Evolutionary conservation across 2,329 filamentous ascomycete genomes (phyloP).

Genomic region (Cladophialophora yegresii): DNA sequence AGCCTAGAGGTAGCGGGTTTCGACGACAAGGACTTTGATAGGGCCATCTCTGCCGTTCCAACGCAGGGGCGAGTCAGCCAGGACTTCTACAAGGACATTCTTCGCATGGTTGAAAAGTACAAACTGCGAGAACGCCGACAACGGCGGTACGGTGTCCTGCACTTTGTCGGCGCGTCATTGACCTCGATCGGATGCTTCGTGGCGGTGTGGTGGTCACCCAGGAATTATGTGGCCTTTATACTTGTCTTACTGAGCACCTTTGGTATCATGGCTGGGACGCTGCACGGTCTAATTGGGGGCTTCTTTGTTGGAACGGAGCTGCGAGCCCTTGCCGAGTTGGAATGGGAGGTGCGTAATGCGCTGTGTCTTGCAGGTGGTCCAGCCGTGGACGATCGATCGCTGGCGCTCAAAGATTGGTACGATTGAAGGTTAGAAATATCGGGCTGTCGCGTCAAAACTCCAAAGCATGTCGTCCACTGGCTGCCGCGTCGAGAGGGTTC

Average conservation of each 20-base stretch:
- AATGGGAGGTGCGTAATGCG: conserved; percentile 76
- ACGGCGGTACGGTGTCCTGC: conserved; percentile 67
- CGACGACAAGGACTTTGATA: conserved; percentile 29
- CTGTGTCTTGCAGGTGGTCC: conserved; percentile 34
- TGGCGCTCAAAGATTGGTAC: conserved; percentile 36
- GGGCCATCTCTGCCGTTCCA: conserved; percentile 31
- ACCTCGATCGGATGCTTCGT: conserved; percentile 74
- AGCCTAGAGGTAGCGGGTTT: conserved; percentile 26
- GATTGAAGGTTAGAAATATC: conserved; percentile 23
- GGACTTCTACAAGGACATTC: conserved; percentile 69
- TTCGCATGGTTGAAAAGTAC: conserved; percentile 70
- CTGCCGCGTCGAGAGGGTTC: neutral
- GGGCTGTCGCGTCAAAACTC: neutral
- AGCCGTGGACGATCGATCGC: conserved; percentile 26
- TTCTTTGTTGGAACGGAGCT: conserved; percentile 86
- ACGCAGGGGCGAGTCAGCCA: conserved; percentile 46
- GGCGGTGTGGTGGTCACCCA: conserved; percentile 81
- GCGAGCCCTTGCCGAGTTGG: conserved; percentile 81
- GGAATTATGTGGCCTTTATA: conserved; percentile 75
- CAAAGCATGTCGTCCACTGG: neutral
- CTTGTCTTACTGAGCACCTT: conserved; percentile 79
- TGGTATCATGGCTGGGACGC: conserved; percentile 70
- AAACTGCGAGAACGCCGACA: conserved; percentile 70
- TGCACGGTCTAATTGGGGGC: conserved; percentile 83
- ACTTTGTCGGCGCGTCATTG: conserved; percentile 70